These are phyloP conservation scores for Phaeosphaeria sp. DNA, from an alignment of 2,329 filamentous ascomycete genomes.

Conservation along the genomic window DNA sequence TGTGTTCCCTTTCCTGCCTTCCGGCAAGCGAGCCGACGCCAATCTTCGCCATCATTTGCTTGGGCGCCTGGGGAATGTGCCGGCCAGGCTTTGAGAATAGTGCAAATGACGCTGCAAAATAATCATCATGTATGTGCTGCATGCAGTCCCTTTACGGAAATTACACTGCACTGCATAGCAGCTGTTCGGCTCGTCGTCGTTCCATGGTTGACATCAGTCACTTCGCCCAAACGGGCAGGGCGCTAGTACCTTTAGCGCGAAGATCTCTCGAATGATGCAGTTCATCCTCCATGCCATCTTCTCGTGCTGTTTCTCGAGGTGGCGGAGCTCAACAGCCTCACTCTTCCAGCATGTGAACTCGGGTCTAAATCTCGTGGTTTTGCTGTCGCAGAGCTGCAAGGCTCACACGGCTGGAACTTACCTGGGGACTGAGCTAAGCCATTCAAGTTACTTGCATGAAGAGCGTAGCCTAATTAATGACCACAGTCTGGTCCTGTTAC, in stretches of 20 bases:
- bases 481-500: neutral
- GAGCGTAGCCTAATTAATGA: neutral
- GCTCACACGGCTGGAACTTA: neutral
- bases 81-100: neutral
- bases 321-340: too few species aligned
- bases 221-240: conserved; percentile 6
- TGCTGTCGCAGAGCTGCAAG: neutral
- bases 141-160: neutral
- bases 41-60: conserved; percentile 10
- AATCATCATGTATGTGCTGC: conserved; percentile 1
- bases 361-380: too few species aligned
- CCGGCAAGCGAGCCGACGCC: conserved; percentile 9
- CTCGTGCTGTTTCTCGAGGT: too few species aligned
- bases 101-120: neutral
- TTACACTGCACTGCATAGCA: neutral
- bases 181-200: neutral
- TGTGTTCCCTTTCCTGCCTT: conserved; percentile 7
- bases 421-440: neutral
- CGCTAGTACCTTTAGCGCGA: conserved; percentile 8
- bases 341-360: too few species aligned
- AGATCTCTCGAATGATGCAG: too few species aligned
- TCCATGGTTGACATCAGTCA: conserved; percentile 10
- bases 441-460: neutral
- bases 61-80: conserved; percentile 5
- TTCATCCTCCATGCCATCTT: neutral